These are phyloP conservation scores for Leucaena leucocephala DNA, from an alignment of 306 rosid species.

Conservation along the genomic window DNA sequence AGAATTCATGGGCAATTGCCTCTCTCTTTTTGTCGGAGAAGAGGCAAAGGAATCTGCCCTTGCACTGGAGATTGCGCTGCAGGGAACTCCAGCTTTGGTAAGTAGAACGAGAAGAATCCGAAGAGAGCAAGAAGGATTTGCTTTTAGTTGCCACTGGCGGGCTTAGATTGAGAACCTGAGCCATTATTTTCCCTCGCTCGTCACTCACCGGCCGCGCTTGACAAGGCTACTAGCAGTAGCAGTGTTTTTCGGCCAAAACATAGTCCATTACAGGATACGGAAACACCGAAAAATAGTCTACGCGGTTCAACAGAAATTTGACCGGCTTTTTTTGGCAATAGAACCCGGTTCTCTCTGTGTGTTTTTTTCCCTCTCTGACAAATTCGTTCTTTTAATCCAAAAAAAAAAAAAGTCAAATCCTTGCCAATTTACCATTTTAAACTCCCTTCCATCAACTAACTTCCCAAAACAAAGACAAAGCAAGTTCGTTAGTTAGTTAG, in stretches of 20 bases:
- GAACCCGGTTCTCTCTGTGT: too few relatives aligned
- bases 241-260: too few relatives aligned
- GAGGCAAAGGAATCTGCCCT: slow-evolving; percentile 67
- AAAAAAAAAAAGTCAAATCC: too few relatives aligned
- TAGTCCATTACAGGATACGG: not conserved
- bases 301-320: not conserved
- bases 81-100: slow-evolving; percentile 50
- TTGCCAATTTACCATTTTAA: too few relatives aligned
- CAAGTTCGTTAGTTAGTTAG: too few relatives aligned
- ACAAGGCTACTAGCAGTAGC: not conserved
- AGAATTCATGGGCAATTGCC: slow-evolving; percentile 37
- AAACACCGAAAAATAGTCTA: not conserved
- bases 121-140: slow-evolving; percentile 21
- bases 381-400: too few relatives aligned
- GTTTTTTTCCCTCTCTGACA: too few relatives aligned
- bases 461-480: too few relatives aligned
- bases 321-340: not conserved
- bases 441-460: too few relatives aligned
- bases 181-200: slow-evolving; percentile 50
- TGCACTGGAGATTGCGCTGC: slow-evolving; percentile 56
- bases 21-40: slow-evolving; percentile 69
- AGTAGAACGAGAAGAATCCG: slow-evolving; percentile 35
- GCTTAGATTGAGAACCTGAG: slow-evolving; percentile 59
- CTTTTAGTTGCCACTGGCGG: slow-evolving; percentile 38
- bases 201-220: not conserved